A percentile compares a stretch with the other conserved stretches of the same genome.
These are phyloP conservation scores for Cyclospora cayetanensis DNA, from an alignment of 169 alveolate genomes.

Conservation along the genomic window DNA sequence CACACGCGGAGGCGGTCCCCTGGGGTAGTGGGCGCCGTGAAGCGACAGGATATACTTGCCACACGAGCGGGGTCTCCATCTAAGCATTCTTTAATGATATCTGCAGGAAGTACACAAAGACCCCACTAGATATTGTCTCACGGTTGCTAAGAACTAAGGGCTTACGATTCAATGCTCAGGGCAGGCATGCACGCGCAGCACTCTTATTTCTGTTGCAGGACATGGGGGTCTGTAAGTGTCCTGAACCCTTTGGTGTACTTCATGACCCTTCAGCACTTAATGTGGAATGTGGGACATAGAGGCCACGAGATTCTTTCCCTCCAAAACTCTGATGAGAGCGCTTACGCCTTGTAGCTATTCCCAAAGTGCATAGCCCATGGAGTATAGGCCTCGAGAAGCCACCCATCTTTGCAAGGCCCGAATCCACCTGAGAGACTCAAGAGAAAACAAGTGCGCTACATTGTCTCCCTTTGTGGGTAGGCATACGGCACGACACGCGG, in stretches of 20 bases:
- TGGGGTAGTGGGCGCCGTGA: slow-evolving; percentile 81
- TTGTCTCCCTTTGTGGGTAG: background rate
- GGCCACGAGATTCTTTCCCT: too few relatives aligned
- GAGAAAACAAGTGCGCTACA: background rate
- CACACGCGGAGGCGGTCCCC: slow-evolving; percentile 84
- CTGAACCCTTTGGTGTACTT: background rate
- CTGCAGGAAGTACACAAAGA: background rate
- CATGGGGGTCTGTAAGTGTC: background rate
- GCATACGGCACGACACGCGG: background rate
- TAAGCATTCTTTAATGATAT: background rate
- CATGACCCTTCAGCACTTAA: too few relatives aligned
- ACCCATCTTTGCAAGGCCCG: slow-evolving; percentile 82
- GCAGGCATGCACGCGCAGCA: background rate
- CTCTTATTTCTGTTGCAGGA: background rate
- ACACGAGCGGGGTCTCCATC: slow-evolving; percentile 18
- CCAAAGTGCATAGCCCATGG: slow-evolving; percentile 88
- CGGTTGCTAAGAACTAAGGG: background rate
- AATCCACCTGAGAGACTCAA: slow-evolving; percentile 73
- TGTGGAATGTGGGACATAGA: background rate
- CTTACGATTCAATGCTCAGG: background rate
- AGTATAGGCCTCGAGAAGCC: slow-evolving; percentile 87
- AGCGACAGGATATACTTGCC: slow-evolving; percentile 8
- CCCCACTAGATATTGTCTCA: too few relatives aligned
- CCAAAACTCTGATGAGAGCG: background rate
- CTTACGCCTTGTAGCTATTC: slow-evolving; percentile 80